Conservation (phyloP, 1,284 basidiomycete species). For the Malassezia restricta region DNA sequence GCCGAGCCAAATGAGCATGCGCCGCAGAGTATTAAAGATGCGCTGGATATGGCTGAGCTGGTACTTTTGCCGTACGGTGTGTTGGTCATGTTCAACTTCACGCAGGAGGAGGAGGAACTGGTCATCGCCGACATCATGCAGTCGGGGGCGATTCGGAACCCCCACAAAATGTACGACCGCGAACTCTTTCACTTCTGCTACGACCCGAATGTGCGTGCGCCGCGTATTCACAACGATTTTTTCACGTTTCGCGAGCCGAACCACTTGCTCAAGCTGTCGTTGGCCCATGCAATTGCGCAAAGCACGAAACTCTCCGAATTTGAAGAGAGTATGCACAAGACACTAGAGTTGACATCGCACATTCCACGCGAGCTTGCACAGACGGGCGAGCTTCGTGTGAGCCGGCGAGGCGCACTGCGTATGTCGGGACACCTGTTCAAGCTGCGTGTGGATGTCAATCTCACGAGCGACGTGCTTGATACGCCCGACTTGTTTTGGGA, state of each 20-base stretch:
- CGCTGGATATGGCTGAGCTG: slow-evolving; percentile 40
- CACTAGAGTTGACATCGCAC: slow-evolving; percentile 65
- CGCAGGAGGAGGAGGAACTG: slow-evolving; percentile 34
- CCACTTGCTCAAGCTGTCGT: slow-evolving; percentile 58
- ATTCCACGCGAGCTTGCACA: slow-evolving; percentile 74
- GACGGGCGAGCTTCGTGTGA: slow-evolving; percentile 65
- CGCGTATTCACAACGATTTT: slow-evolving; percentile 68
- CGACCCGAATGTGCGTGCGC: slow-evolving; percentile 67
- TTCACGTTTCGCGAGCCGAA: slow-evolving; percentile 61
- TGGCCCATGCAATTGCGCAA: slow-evolving; percentile 86
- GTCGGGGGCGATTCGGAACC: slow-evolving; percentile 32
- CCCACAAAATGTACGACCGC: slow-evolving; percentile 22
- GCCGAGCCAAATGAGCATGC: slow-evolving; percentile 36
- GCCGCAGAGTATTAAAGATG: slow-evolving; percentile 34
- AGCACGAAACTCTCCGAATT: slow-evolving; percentile 81
- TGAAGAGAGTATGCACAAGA: slow-evolving; percentile 66
- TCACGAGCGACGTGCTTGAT: slow-evolving; percentile 82
- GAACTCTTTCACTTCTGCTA: slow-evolving; percentile 50
- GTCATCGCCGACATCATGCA: slow-evolving; percentile 40
- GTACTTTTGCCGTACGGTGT: slow-evolving; percentile 44
- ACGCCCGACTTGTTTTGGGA: slow-evolving; percentile 91
- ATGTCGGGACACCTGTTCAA: slow-evolving; percentile 80
- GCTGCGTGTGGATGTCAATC: slow-evolving; percentile 74
- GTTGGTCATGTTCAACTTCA: slow-evolving; percentile 45
- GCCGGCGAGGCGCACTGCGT: slow-evolving; percentile 68